Evolutionary conservation across 306 rosid genomes (phyloP).

Genomic region (Psophocarpus tetragonolobus): DNA sequence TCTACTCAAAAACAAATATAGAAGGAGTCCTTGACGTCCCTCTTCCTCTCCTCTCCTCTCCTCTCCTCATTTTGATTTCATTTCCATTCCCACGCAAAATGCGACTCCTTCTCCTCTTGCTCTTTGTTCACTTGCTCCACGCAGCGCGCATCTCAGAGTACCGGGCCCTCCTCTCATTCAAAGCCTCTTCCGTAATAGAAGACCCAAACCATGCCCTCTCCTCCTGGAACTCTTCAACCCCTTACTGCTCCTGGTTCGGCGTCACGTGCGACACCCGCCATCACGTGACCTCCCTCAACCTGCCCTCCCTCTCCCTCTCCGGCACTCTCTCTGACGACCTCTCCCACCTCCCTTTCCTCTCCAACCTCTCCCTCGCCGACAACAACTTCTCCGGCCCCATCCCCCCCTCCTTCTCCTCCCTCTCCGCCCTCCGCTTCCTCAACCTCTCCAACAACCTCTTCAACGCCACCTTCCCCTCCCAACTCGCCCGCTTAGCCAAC

Average conservation of each 20-base stretch:
- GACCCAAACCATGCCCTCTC: slow-evolving; percentile 64
- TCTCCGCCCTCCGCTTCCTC: slow-evolving; percentile 54
- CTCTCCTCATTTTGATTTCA: neutral
- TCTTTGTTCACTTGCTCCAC: slow-evolving; percentile 16
- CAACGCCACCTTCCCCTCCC: slow-evolving; percentile 65
- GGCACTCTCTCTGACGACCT: slow-evolving; percentile 59
- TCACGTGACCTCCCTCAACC: slow-evolving; percentile 65
- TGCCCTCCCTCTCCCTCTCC: slow-evolving; percentile 55
- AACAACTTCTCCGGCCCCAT: slow-evolving; percentile 74
- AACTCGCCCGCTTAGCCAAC: slow-evolving; percentile 48
- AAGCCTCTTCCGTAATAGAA: slow-evolving; percentile 42
- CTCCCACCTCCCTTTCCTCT: slow-evolving; percentile 57
- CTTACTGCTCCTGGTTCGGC: slow-evolving; percentile 64
- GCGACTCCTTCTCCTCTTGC: slow-evolving; percentile 40
- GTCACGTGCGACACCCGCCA: slow-evolving; percentile 65
- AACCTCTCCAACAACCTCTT: slow-evolving; percentile 85
- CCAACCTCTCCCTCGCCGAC: slow-evolving; percentile 55
- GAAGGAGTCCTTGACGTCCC: neutral
- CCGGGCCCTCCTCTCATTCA: slow-evolving; percentile 66
- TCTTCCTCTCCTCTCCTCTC: no score
- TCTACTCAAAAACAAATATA: neutral
- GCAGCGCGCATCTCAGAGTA: slow-evolving; percentile 49
- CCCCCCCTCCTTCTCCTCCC: slow-evolving; percentile 56
- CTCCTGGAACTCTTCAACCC: slow-evolving; percentile 59
- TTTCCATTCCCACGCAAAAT: slow-evolving; percentile 36